phyloP scores from a whole-genome alignment of 176 grass and related monocot species.

The Miscanthus lutarioriparius region DNA sequence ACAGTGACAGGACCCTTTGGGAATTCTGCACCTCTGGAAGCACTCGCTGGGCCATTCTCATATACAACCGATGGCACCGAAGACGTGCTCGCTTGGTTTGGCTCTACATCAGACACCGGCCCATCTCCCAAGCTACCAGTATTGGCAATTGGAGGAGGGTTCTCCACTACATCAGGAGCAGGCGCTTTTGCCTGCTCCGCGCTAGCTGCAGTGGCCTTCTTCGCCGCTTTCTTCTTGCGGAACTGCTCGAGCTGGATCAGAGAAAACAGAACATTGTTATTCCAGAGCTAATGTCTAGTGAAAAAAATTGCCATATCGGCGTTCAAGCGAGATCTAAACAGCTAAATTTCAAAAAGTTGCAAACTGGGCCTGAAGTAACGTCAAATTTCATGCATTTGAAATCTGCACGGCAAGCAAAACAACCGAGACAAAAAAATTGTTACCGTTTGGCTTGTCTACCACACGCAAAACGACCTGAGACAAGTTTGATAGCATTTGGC shows the following conservation, averaged over 20 bases:
- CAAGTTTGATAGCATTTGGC: slow-evolving; percentile 17
- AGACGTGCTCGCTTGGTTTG: slow-evolving; percentile 16
- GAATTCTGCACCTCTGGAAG: slow-evolving; percentile 29
- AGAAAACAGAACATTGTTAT: slow-evolving; percentile 38
- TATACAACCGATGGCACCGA: slow-evolving; percentile 17
- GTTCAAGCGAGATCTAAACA: slow-evolving; percentile 8
- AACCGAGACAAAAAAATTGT: not conserved
- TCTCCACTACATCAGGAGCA: slow-evolving; percentile 43
- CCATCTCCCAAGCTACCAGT: slow-evolving; percentile 25
- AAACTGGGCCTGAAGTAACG: not conserved
- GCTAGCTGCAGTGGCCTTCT: slow-evolving; percentile 43
- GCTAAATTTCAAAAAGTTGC: not conserved
- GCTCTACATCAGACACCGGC: slow-evolving; percentile 38
- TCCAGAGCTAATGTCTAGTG: not conserved
- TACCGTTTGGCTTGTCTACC: slow-evolving; percentile 11
- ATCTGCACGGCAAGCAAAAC: not conserved
- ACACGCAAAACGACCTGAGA: not conserved
- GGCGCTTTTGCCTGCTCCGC: slow-evolving; percentile 32
- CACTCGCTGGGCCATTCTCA: slow-evolving; percentile 39
- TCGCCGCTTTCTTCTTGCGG: slow-evolving; percentile 79
- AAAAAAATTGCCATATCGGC: not conserved
- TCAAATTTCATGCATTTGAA: slow-evolving; percentile 21
- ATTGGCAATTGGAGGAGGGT: slow-evolving; percentile 35
- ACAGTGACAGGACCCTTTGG: slow-evolving; percentile 18
- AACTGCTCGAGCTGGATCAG: slow-evolving; percentile 91